Evolutionary conservation across 495 filamentous ascomycete species (phyloP).

Genomic region (Penicillium pulvis): DNA sequence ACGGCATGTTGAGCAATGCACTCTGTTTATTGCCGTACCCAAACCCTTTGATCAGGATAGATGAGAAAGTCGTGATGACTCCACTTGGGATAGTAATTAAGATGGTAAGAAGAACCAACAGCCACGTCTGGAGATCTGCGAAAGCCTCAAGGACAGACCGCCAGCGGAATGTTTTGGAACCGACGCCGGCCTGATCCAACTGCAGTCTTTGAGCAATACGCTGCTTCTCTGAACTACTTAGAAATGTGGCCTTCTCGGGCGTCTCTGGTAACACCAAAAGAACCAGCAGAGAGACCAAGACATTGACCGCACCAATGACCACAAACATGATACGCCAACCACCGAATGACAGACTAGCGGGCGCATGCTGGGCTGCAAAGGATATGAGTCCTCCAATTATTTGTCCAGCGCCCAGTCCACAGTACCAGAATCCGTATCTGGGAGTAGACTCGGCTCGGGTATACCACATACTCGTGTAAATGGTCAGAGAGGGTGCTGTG

Average conservation of each 20-base stretch:
- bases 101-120: conserved; percentile 38
- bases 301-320: conserved; percentile 60
- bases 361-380: conserved; percentile 49
- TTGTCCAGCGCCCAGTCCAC: conserved; percentile 60
- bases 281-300: conserved; percentile 51
- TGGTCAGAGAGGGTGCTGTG: conserved; percentile 50
- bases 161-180: conserved; percentile 43
- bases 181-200: conserved; percentile 61
- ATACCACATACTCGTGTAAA: conserved; percentile 56
- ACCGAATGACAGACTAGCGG: conserved; percentile 32
- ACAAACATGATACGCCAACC: conserved; percentile 70
- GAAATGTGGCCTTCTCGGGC: conserved; percentile 56
- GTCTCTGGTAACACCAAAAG: conserved; percentile 61
- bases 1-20: conserved; percentile 66
- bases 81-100: conserved; percentile 57
- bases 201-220: conserved; percentile 38
- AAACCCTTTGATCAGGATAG: conserved; percentile 58
- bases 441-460: conserved; percentile 61
- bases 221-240: conserved; percentile 56
- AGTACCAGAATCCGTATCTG: conserved; percentile 65
- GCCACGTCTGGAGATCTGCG: conserved; percentile 39
- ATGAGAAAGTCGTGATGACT: conserved; percentile 63
- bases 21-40: conserved; percentile 53
- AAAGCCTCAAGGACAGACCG: conserved; percentile 36
- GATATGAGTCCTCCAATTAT: conserved; percentile 63